Base-by-base conservation (phyloP, 1,284 basidiomycete genomes). In the Malassezia psittaci region DNA sequence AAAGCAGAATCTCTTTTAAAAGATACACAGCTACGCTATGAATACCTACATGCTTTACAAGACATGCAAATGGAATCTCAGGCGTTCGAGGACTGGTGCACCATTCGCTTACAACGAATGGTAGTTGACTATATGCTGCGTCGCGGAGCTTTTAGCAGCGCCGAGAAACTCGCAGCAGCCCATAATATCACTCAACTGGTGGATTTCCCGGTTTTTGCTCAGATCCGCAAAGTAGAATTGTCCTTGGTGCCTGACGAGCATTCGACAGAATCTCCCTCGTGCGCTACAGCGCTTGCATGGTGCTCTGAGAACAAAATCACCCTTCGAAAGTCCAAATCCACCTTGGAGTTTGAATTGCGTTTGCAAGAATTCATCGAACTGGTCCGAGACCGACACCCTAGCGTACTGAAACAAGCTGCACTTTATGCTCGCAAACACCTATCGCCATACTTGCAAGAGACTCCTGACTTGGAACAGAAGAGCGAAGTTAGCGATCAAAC, bases 301-400 rank as follows among this genome's bases (percentile, higher is more conserved):
- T 96, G 91, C 67, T 88, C 83, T 57, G 94, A 99, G 79, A 96
- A 99, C 77, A 88, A 93, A 75, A 82, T 83, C 32, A 85, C 87
- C 8, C 80, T 98, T 53, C 84, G 88, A 57, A 96, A 96, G 79
- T 83, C 85, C 68, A 90, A 88, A 88, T 90, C 86, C 8, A 43
- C 89, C 13, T 81, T 99, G 42, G 94, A 99, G 77, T 96, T 96
- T 75, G 87, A 91, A 57, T 82, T 99, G 32, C 83, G 94, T 18
- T 79, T 96, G 43, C 94, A 99, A 77, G 90, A 96, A 76, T 96
- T 87, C 74, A 89, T 98, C 66, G 94, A 98, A 76, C 80, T 96
- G 81, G 56, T 57, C 0, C 47, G 67, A 8, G 50, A 40, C 0
- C 34, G 69, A 0, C 53, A 56, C 1, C 16, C 48, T 2, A 51